Evolutionary conservation across 2,329 filamentous ascomycete genomes (phyloP).

Genomic region (Monilinia aucupariae): DNA sequence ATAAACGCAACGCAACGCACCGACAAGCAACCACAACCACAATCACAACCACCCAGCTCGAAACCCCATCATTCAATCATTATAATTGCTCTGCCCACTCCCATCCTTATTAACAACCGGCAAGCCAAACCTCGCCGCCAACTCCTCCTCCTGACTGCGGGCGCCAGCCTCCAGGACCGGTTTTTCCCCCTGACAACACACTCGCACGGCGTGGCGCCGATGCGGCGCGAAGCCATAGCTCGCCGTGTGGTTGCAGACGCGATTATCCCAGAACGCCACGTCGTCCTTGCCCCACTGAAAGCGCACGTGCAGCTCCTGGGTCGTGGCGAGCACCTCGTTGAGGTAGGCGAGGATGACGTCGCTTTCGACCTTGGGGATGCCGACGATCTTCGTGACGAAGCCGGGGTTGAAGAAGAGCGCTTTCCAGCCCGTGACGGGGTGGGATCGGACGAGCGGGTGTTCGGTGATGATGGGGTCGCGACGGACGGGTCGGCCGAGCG

Average conservation of each 20-base stretch:
- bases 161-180: slow-evolving; percentile 34
- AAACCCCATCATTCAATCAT: no score
- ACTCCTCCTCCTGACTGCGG: slow-evolving; percentile 50
- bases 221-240: slow-evolving; percentile 54
- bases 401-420: slow-evolving; percentile 54
- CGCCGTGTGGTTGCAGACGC: slow-evolving; percentile 48
- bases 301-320: slow-evolving; percentile 63
- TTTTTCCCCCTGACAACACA: slow-evolving; percentile 34
- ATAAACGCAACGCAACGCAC: not conserved
- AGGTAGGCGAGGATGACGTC: slow-evolving; percentile 48
- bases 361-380: slow-evolving; percentile 50
- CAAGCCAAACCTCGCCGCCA: slow-evolving; percentile 43
- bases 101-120: slow-evolving; percentile 52
- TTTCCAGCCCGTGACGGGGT: slow-evolving; percentile 59
- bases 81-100: slow-evolving; percentile 51
- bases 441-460: slow-evolving; percentile 53
- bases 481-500: slow-evolving; percentile 39
- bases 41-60: no score
- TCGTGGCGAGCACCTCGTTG: slow-evolving; percentile 50
- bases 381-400: slow-evolving; percentile 53
- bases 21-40: slow-evolving; percentile 23
- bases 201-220: slow-evolving; percentile 45
- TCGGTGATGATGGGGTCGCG: slow-evolving; percentile 48
- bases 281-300: slow-evolving; percentile 61
- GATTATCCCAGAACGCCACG: slow-evolving; percentile 65